Percentiles rank a stretch among this genome's conserved stretches.
Conservation (phyloP, 495 filamentous ascomycete genomes). For the Neurospora sp. region DNA sequence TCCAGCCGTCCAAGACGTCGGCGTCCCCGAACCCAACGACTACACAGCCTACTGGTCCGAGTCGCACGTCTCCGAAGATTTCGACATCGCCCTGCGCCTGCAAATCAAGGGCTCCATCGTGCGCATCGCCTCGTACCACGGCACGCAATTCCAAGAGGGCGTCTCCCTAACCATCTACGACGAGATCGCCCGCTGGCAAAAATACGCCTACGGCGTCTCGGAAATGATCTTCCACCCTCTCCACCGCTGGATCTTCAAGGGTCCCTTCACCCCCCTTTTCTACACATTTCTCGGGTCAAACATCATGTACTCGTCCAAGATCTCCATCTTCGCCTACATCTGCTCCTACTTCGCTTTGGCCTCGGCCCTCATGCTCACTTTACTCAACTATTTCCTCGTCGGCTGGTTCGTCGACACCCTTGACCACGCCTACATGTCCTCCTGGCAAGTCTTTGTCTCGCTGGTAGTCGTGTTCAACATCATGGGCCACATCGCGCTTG, state of each 20-base stretch:
- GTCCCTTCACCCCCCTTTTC: constrained; percentile 63
- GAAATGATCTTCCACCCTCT: constrained; percentile 66
- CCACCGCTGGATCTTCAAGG: constrained; percentile 45
- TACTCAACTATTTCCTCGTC: constrained; percentile 61
- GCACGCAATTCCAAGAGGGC: constrained; percentile 65
- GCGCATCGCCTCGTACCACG: constrained; percentile 55
- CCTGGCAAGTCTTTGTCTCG: constrained; percentile 59
- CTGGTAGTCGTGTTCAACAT: constrained; percentile 57
- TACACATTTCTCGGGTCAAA: too few relatives aligned
- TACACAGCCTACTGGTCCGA: constrained; percentile 71
- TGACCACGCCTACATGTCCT: constrained; percentile 57
- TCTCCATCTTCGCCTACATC: constrained; percentile 69
- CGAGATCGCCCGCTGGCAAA: constrained; percentile 68
- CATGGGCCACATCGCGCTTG: constrained; percentile 48
- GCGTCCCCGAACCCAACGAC: constrained; percentile 48
- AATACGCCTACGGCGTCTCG: constrained; percentile 71
- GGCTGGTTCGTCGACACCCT: constrained; percentile 57
- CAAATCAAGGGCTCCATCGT: constrained; percentile 58
- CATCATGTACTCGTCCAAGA: constrained; percentile 61
- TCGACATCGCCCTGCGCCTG: constrained; percentile 67
- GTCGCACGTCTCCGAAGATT: constrained; percentile 66
- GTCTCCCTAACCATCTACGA: constrained; percentile 74
- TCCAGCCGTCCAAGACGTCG: constrained; percentile 56
- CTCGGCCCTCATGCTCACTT: constrained; percentile 60
- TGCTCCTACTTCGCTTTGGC: constrained; percentile 71